Conservation (phyloP, 1,284 basidiomycete species). For the Pulveroboletus sp. region DNA sequence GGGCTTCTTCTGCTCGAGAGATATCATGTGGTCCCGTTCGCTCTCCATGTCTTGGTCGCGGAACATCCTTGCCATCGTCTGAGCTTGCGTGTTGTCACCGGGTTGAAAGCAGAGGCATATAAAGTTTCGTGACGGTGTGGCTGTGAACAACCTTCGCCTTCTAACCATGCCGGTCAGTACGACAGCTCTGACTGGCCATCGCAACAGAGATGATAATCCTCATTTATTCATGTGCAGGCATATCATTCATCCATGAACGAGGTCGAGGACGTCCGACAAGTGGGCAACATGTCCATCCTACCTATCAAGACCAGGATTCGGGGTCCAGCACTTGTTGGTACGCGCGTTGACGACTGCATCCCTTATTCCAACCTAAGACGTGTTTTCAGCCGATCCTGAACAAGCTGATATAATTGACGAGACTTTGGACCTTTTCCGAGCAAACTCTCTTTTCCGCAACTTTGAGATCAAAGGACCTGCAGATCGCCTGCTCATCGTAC, state of each 20-base stretch:
- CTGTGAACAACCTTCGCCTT: slow-evolving; percentile 7
- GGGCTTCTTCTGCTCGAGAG: slow-evolving; percentile 48
- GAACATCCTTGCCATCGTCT: slow-evolving; percentile 32
- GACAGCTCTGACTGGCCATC: neutral
- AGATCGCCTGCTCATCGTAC: slow-evolving; percentile 93
- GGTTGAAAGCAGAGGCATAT: neutral
- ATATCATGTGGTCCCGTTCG: slow-evolving; percentile 46
- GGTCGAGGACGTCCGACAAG: slow-evolving; percentile 72
- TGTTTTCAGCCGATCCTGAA: slow-evolving; percentile 62
- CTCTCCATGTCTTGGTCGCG: slow-evolving; percentile 35
- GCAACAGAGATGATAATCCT: slow-evolving; percentile 1
- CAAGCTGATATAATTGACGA: slow-evolving; percentile 94
- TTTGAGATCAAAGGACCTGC: slow-evolving; percentile 99
- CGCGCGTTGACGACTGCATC: slow-evolving; percentile 24
- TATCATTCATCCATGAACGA: slow-evolving; percentile 97
- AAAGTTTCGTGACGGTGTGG: slow-evolving; percentile 1
- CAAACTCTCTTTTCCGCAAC: slow-evolving; percentile 98
- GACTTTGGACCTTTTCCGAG: slow-evolving; percentile 94
- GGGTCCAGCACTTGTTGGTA: slow-evolving; percentile 87
- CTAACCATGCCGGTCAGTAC: slow-evolving; percentile 29
- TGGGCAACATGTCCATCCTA: slow-evolving; percentile 89
- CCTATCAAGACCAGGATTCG: slow-evolving; percentile 91
- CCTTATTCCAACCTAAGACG: slow-evolving; percentile 1
- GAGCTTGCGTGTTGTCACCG: neutral
- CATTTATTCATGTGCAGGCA: slow-evolving; percentile 50